phyloP scores from a whole-genome alignment of 2,329 filamentous ascomycete genomes.

The Teratosphaeria viscida region DNA sequence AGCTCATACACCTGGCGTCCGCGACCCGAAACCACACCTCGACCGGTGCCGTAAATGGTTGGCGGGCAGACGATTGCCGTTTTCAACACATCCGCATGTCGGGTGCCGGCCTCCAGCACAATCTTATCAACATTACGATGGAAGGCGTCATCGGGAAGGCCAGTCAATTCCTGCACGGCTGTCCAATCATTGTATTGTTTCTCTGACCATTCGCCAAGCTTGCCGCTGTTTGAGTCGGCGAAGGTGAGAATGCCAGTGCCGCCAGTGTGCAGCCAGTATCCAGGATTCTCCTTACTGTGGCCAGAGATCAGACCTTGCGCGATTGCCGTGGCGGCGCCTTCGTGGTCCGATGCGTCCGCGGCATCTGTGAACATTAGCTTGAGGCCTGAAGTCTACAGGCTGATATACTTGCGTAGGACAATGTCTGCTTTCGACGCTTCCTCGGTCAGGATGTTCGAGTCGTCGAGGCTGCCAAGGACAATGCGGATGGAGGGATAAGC shows the following conservation, averaged over 20 bases:
- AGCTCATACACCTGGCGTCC: slow-evolving; percentile 51
- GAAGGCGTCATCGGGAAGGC: slow-evolving; percentile 45
- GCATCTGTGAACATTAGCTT: slow-evolving; percentile 27
- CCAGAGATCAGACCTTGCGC: slow-evolving; percentile 38
- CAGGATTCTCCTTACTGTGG: slow-evolving; percentile 31
- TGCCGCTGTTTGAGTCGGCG: slow-evolving; percentile 37
- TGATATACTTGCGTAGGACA: slow-evolving; percentile 32
- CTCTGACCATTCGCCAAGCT: slow-evolving; percentile 38
- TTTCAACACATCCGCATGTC: slow-evolving; percentile 41
- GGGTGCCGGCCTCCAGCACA: slow-evolving; percentile 42
- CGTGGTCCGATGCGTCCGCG: slow-evolving; percentile 38
- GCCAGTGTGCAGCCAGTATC: slow-evolving; percentile 41
- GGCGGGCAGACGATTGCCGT: slow-evolving; percentile 58
- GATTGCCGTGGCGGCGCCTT: slow-evolving; percentile 39
- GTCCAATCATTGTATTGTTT: slow-evolving; percentile 51
- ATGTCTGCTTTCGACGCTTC: slow-evolving; percentile 43
- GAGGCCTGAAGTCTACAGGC: background rate
- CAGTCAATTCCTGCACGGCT: slow-evolving; percentile 42
- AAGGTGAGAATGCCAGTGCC: slow-evolving; percentile 49
- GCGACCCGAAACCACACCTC: slow-evolving; percentile 45
- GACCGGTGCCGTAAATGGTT: slow-evolving; percentile 47
- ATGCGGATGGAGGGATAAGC: slow-evolving; percentile 31
- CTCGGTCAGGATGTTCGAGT: slow-evolving; percentile 33
- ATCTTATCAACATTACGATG: slow-evolving; percentile 64
- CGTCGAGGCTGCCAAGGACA: slow-evolving; percentile 43